Evolutionary conservation across 2,329 filamentous ascomycete genomes (phyloP), one percentile per base, ranked within the genome.

Genomic region (Ceratocystis papillata): DNA sequence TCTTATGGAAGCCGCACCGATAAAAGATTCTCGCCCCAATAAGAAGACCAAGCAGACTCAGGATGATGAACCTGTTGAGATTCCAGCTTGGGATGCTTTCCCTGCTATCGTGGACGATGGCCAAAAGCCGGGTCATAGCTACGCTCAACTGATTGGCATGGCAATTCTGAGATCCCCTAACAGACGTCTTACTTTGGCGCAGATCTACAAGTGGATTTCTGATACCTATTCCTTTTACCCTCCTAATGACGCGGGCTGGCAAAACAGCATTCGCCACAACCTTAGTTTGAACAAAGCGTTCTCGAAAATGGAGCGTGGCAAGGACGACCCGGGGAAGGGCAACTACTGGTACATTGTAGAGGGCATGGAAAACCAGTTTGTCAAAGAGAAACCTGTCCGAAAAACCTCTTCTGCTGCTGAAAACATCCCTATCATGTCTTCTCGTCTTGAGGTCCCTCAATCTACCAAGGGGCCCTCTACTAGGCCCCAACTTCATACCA

Each of bases 151-250:
- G 71, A 97, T 97, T 70, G 94, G 90, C 73, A 96, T 96, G 92
- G 91, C 94, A 63, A 96, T 99, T 71, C 80, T 97, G 25, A 86
- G 92, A 69, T 90, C 94, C 3, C 87, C 89, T 12, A 85, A 87
- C 68, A 86, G 91, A 68, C 87, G 89, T 64, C 80, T 97, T 69
- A 97, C 94, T 0, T 81, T 99, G 20, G 86, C 91, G 30, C 91
- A 96, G 75, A 99, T 99, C 71, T 99, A 97, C 81, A 96, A 96
- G 74, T 99, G 94, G 93, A 97, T 99, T 72, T 95, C 90, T n/a
- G 90, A 95, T 74, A 92, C 87, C 20, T 97, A 89, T 74, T 86
- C 84, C 4, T 96, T 93, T 76, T 99, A 97, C 78, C 87, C 84
- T 70, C 83, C 85, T 55, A 83, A 87, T 66, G 91, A 96, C 72